Evolutionary conservation across 345 rosid genomes (phyloP), one percentile per base, ranked within the genome.

Genomic region (Lumnitzera racemosa): DNA sequence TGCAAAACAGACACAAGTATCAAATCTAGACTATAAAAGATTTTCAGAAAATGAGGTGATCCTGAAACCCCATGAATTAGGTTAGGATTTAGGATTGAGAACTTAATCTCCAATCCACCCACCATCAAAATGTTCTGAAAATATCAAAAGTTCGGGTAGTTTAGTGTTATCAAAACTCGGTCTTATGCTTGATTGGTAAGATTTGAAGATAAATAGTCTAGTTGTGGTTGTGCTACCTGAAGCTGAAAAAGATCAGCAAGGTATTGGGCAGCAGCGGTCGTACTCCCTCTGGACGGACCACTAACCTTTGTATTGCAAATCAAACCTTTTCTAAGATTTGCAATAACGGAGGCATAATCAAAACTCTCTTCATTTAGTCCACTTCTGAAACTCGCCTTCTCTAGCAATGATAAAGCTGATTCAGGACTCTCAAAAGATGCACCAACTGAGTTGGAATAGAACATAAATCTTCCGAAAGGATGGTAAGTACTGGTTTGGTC

Each of bases 381-480:
- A n/a, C 56, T 17, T 20, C 36, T 59, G 41, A 58, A 46, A 16
- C 56, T 55, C 67, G 52, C 65, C 36, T 48, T 62, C 53, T 6
- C 43, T 12, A 82, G 65, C 63, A 81, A 53, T 57, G 61, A 54
- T 23, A 15, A 31, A 53, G 78, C 75, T 5, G 72, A 68, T 13
- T 71, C 80, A 1, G 85, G 76, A 65, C 79, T 81, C 4, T 88
- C 83, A 12, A 75, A 68, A 53, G 86, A 85, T 1, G 83, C 23
- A 50, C 64, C 68, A 23, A 82, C 72, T 12, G 31, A 52, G 11
- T 56, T 70, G 29, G 74, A 71, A 55, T 82, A 80, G 25, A 78
- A 61, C 27, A 88, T 65, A 74, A 65, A 86, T 17, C 76, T 74
- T 52, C 96, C 92, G 57, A 82, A 83, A 41, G 90, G 84, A 65